Conservation (phyloP, 148 eudicot species). For the Rhododendron simsii region DNA sequence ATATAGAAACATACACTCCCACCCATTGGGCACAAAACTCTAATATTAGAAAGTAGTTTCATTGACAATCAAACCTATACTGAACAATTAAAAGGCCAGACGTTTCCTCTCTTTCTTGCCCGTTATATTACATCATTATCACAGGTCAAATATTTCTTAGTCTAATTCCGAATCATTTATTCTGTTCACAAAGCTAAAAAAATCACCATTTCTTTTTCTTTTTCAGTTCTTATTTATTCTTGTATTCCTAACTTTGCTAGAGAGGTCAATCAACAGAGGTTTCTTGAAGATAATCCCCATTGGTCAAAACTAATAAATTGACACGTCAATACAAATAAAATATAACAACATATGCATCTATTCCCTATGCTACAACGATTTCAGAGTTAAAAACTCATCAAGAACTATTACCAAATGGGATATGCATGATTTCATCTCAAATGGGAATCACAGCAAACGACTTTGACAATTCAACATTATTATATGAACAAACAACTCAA, state of each 20-base stretch:
- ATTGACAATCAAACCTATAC: neutral
- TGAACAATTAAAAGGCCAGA: neutral
- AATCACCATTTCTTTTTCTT: neutral
- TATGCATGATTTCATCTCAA: neutral
- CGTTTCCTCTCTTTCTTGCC: neutral
- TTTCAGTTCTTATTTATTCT: neutral
- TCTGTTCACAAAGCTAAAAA: neutral
- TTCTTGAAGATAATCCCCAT: neutral
- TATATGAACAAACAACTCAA: neutral
- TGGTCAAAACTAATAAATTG: neutral
- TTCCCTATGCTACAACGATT: neutral
- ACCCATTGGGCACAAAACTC: neutral
- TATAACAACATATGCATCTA: neutral
- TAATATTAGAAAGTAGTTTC: neutral
- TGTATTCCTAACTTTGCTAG: neutral
- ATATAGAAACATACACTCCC: neutral
- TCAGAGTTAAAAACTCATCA: neutral
- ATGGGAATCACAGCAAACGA: neutral
- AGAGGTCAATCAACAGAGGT: neutral
- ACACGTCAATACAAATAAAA: neutral
- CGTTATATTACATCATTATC: neutral
- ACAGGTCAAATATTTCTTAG: neutral
- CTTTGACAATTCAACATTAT: neutral
- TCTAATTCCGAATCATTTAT: neutral
- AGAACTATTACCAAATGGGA: neutral